A percentile compares a stretch with the other conserved stretches of the same genome.
Conservation (phyloP, 805 yeast genomes). For the Saccharomycopsis sp. region DNA sequence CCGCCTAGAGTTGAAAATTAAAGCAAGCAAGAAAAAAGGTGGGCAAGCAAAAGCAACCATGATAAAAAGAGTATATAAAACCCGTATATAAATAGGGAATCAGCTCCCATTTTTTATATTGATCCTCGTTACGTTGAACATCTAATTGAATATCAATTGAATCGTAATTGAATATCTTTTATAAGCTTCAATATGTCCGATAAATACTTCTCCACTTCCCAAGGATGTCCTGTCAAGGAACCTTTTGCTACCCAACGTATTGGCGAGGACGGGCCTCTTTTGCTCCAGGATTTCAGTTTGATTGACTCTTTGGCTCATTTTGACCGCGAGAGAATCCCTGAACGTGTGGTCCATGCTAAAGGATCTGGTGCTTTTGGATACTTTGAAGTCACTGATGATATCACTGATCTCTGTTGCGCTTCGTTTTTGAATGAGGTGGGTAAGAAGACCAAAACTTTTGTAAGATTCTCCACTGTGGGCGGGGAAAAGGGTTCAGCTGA, state of each 20-base stretch:
- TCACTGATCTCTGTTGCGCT: slow-evolving; percentile 64
- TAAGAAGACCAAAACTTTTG: slow-evolving; percentile 65
- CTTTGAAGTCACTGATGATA: slow-evolving; percentile 83
- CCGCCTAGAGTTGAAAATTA: neutral
- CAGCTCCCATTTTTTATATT: neutral
- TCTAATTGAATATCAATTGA: too few species aligned
- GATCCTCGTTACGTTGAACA: too few species aligned
- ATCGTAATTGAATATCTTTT: too few species aligned
- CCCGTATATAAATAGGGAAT: neutral
- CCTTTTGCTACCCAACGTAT: slow-evolving; percentile 73
- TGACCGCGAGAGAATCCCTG: slow-evolving; percentile 86
- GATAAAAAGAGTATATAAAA: neutral
- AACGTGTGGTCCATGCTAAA: slow-evolving; percentile 89
- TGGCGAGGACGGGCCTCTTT: slow-evolving; percentile 70
- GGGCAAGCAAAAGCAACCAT: neutral
- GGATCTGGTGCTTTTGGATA: slow-evolving; percentile 89
- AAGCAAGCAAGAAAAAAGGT: neutral
- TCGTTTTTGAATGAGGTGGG: slow-evolving; percentile 69
- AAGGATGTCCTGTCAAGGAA: slow-evolving; percentile 71
- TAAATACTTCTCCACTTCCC: slow-evolving; percentile 56
- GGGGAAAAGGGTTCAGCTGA: slow-evolving; percentile 66
- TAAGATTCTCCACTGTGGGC: slow-evolving; percentile 68
- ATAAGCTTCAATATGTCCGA: too few species aligned
- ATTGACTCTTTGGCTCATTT: slow-evolving; percentile 81
- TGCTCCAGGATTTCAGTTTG: slow-evolving; percentile 75